A percentile compares a stretch with the other conserved stretches of the same genome.
Evolutionary conservation across 257 asterid species (phyloP).

Genomic region (Solanum boliviense): DNA sequence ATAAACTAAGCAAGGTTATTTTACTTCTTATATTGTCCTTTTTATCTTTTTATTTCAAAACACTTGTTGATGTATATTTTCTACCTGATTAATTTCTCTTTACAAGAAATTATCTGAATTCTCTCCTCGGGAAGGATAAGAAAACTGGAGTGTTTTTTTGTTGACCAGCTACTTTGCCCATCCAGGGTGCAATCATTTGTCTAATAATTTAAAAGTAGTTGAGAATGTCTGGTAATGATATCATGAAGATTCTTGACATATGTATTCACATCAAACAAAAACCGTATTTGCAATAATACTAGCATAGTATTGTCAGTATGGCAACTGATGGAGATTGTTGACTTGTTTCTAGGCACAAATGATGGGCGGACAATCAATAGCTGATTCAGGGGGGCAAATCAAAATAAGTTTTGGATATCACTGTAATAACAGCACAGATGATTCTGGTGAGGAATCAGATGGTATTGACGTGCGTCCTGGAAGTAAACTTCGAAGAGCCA

Average conservation of each 20-base stretch:
- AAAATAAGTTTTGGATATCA: conserved; percentile 86
- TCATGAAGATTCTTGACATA: background rate
- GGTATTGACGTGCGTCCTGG: conserved; percentile 50
- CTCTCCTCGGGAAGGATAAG: background rate
- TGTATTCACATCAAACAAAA: background rate
- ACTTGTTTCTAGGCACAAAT: conserved; percentile 23
- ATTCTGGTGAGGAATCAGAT: conserved; percentile 32
- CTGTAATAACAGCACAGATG: conserved; percentile 24
- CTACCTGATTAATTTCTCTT: background rate
- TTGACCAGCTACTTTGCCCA: background rate
- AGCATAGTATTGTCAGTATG: background rate
- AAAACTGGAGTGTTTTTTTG: background rate
- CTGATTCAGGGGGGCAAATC: conserved; percentile 44
- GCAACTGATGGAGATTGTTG: background rate
- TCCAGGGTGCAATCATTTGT: background rate
- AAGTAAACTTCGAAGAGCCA: conserved; percentile 37
- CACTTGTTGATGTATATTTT: background rate
- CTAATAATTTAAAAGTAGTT: background rate
- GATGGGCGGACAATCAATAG: conserved; percentile 31
- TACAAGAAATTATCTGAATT: background rate
- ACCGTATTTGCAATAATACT: background rate
- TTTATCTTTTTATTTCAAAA: background rate
- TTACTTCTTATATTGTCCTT: background rate
- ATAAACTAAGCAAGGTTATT: background rate
- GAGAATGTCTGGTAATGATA: background rate